phyloP scores from a whole-genome alignment of 352 stramenopile genomes.

The Pythium phragmitis region DNA sequence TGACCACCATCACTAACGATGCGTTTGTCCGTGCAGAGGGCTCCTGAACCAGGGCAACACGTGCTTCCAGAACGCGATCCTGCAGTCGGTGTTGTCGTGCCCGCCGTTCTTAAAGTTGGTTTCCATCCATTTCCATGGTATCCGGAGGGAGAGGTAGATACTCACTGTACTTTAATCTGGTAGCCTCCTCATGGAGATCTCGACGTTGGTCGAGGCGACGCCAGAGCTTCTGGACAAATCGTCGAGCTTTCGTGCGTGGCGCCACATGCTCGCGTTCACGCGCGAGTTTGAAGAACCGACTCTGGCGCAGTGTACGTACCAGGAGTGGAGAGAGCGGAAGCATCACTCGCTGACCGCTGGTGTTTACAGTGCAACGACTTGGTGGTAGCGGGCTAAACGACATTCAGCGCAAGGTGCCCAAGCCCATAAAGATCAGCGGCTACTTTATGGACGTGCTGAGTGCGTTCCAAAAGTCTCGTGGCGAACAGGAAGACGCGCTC shows the following conservation, averaged over 20 bases:
- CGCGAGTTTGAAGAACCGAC: conserved; percentile 83
- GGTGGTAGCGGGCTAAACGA: conserved; percentile 28
- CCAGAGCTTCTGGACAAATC: conserved; percentile 42
- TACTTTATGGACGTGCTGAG: conserved; percentile 84
- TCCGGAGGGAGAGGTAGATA: background rate
- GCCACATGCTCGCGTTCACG: conserved; percentile 77
- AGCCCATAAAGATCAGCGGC: conserved; percentile 75
- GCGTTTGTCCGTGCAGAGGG: conserved; percentile 33
- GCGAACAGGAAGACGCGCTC: conserved; percentile 80
- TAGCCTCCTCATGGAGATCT: conserved; percentile 73
- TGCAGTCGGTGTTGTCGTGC: conserved; percentile 80
- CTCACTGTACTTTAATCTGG: background rate
- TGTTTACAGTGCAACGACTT: conserved; percentile 20
- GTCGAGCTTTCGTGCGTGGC: conserved; percentile 66
- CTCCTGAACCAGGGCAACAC: conserved; percentile 87
- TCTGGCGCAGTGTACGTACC: conserved; percentile 56
- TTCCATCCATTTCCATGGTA: background rate
- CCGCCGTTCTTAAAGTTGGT: conserved; percentile 80
- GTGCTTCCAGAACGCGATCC: conserved; percentile 88
- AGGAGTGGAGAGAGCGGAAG: too few species aligned
- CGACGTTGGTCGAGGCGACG: conserved; percentile 40
- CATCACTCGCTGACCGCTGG: background rate
- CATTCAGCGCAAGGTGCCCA: conserved; percentile 50
- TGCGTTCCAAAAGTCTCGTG: conserved; percentile 79
- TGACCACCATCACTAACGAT: background rate